These are phyloP conservation scores for Arabis hirsuta DNA, from an alignment of 345 rosid genomes.

Conservation along the genomic window DNA sequence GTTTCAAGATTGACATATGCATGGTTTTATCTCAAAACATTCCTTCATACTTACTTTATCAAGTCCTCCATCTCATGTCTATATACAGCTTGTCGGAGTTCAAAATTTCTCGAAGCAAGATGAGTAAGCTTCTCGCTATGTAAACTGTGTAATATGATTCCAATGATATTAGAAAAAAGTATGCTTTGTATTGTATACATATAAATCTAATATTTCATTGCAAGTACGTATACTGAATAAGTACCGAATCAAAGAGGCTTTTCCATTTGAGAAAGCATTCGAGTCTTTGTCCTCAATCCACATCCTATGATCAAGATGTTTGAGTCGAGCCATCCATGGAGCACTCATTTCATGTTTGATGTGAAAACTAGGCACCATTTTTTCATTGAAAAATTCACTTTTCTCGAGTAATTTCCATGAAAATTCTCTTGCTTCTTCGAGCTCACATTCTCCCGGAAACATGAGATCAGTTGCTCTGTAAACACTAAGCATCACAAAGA, in stretches of 20 bases:
- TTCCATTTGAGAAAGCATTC: constrained; percentile 55
- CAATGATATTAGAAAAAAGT: background rate
- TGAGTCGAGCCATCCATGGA: constrained; percentile 65
- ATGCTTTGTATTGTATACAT: constrained; percentile 4
- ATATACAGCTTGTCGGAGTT: constrained; percentile 55
- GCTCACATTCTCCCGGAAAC: constrained; percentile 55
- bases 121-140: constrained; percentile 42
- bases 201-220: background rate
- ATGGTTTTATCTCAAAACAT: background rate
- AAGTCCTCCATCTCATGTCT: constrained; percentile 52
- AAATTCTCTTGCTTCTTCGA: constrained; percentile 54
- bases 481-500: constrained; percentile 50
- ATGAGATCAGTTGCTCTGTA: constrained; percentile 62
- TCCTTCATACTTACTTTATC: constrained; percentile 44
- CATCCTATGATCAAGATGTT: constrained; percentile 61
- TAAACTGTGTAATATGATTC: constrained; percentile 45
- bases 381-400: background rate
- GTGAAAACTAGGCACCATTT: constrained; percentile 27
- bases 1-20: background rate
- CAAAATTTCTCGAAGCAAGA: constrained; percentile 51
- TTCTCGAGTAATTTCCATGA: constrained; percentile 52
- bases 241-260: constrained; percentile 54
- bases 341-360: constrained; percentile 50
- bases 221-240: background rate
- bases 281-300: constrained; percentile 61